Evolutionary conservation across 257 asterid species (phyloP).

Genomic region (Primulina huaijiensis): DNA sequence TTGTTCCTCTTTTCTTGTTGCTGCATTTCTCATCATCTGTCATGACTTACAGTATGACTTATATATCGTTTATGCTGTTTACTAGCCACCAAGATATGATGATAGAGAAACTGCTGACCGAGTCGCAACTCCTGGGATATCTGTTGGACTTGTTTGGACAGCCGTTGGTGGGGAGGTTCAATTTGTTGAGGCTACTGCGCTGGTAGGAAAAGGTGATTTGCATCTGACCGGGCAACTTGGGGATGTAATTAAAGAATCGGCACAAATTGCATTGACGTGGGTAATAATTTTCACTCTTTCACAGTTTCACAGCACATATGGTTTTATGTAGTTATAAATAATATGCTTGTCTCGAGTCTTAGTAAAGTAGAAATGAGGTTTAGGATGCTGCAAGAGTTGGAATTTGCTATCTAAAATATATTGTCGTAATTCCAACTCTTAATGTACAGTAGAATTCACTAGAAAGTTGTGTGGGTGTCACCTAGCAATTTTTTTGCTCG

Average conservation of each 20-base stretch:
- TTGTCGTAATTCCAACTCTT: slow-evolving; percentile 4
- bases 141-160: slow-evolving; percentile 96
- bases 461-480: slow-evolving; percentile 13
- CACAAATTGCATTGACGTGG: slow-evolving; percentile 98
- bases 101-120: slow-evolving; percentile 89
- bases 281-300: slow-evolving; percentile 41
- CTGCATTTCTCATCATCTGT: slow-evolving; percentile 17
- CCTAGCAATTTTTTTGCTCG: slow-evolving; percentile 6
- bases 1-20: slow-evolving; percentile 12
- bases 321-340: slow-evolving; percentile 10
- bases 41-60: slow-evolving; percentile 17
- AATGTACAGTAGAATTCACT: slow-evolving; percentile 11
- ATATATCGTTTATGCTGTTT: slow-evolving; percentile 24
- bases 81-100: slow-evolving; percentile 89
- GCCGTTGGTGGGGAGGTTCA: slow-evolving; percentile 97
- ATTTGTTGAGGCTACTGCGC: slow-evolving; percentile 88
- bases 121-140: slow-evolving; percentile 85
- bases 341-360: slow-evolving; percentile 5
- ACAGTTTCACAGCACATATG: slow-evolving; percentile 13
- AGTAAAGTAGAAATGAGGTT: slow-evolving; percentile 17
- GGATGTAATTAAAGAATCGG: slow-evolving; percentile 96
- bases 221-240: slow-evolving; percentile 99
- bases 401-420: slow-evolving; percentile 17
- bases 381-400: slow-evolving; percentile 12
- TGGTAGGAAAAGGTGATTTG: slow-evolving; percentile 95